Conservation (phyloP, 495 filamentous ascomycete genomes). For the Chaetomidium leptoderma region DNA sequence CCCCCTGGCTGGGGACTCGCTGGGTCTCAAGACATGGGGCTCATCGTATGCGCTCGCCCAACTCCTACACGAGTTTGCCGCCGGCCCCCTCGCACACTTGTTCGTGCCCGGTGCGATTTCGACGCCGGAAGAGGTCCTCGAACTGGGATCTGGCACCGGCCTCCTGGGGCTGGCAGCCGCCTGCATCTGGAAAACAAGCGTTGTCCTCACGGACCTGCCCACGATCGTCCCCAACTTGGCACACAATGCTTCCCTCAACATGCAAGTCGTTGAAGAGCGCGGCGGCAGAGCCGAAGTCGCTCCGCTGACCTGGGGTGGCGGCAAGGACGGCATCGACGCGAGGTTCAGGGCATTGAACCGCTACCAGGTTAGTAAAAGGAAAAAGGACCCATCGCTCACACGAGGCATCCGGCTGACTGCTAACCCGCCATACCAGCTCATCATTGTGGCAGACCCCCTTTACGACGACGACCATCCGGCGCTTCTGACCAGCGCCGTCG, state of each 20-base stretch:
- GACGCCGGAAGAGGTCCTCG: slow-evolving; percentile 40
- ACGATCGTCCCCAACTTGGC: slow-evolving; percentile 43
- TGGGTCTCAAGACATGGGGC: slow-evolving; percentile 91
- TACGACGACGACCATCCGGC: slow-evolving; percentile 48
- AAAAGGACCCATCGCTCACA: not conserved
- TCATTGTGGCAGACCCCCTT: slow-evolving; percentile 44
- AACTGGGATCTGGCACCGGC: slow-evolving; percentile 63
- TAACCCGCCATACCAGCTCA: slow-evolving; percentile 26
- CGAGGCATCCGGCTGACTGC: not conserved
- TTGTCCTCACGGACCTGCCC: slow-evolving; percentile 47
- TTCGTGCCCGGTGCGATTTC: slow-evolving; percentile 19
- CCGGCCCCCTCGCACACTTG: slow-evolving; percentile 37
- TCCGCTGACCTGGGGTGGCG: slow-evolving; percentile 41
- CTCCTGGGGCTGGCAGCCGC: slow-evolving; percentile 54
- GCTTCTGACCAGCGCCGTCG: slow-evolving; percentile 41
- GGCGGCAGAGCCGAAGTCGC: slow-evolving; percentile 39
- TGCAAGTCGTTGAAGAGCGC: slow-evolving; percentile 25
- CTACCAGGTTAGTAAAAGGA: slow-evolving; percentile 40
- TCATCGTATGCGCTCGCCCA: slow-evolving; percentile 82
- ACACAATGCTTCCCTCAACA: slow-evolving; percentile 40
- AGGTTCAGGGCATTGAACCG: slow-evolving; percentile 33
- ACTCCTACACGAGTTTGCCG: slow-evolving; percentile 51
- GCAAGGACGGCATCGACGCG: slow-evolving; percentile 28
- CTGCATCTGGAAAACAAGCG: slow-evolving; percentile 38
- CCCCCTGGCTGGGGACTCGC: slow-evolving; percentile 75